Base-by-base conservation (phyloP, 176 grass and related monocot genomes). In the Chloris gayana region DNA sequence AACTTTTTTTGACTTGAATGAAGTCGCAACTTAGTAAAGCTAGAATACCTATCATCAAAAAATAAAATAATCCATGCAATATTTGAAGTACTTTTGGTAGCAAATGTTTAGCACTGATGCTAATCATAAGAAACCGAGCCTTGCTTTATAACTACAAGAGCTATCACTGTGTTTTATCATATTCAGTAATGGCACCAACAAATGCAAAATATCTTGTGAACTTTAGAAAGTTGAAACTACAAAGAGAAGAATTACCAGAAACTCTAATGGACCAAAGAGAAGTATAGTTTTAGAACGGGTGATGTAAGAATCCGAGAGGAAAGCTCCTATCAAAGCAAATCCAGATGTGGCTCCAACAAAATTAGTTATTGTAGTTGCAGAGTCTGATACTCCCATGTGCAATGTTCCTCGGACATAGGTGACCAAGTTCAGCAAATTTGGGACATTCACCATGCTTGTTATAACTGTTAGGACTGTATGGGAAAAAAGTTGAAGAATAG, bases 281-380 rank as follows among this genome's bases (percentile, higher is more conserved):
- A 89, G 86, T 56, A 91, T 87, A 32, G 89, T 79, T 66, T 34
- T 85, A 60, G 85, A 94, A 15, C 89, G 83, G 39, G 83, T 79
- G 53, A 91, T 89, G 74, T 89, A 89, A 10, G 88, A 91, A 37
- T 94, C 89, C 0, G 86, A 94, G 70, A 94, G 51, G 70, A 94
- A 91, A 67, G 92, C 89, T 73, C 89, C 88, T 41, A 91, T 18
- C 27, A 91, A 68, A 81, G 84, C 38, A 74, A 91, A 94, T 19
- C 80, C 89, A 35, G 67, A 82, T 14, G 70, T 76, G 10, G 86
- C 89, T 10, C 89, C 92, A 69, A 87, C 0, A 45, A 82, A 61
- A 65, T 91, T 94, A 61, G 89, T 87, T 30, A 87, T 53, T 21
- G 77, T 89, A 18, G 82, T 94, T 49, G 84, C 68, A 64, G 89